phyloP scores from a whole-genome alignment of 2,329 filamentous ascomycete genomes.

The Venturia aucupariae region DNA sequence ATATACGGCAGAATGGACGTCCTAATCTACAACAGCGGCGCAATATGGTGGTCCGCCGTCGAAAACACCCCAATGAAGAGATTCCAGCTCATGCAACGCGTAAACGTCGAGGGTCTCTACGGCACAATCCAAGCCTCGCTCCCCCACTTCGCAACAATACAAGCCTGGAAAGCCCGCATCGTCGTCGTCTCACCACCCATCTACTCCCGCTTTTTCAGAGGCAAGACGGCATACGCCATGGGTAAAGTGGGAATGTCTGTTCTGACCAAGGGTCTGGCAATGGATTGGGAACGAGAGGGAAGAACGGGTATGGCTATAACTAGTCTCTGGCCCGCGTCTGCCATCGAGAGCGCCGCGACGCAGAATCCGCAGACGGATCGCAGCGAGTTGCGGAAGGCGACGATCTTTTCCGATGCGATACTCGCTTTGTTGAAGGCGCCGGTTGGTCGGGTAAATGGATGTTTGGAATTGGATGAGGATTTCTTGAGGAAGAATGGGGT shows the following conservation, averaged over 20 bases:
- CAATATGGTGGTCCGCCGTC: constrained; percentile 76
- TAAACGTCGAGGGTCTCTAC: constrained; percentile 60
- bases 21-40: constrained; percentile 73
- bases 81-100: constrained; percentile 52
- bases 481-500: constrained; percentile 61
- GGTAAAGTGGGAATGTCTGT: constrained; percentile 75
- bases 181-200: constrained; percentile 77
- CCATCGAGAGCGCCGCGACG: constrained; percentile 71
- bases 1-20: constrained; percentile 59
- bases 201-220: constrained; percentile 74
- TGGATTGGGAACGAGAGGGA: constrained; percentile 66
- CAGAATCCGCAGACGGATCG: constrained; percentile 38
- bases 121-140: constrained; percentile 58
- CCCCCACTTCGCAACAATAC: constrained; percentile 51
- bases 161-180: constrained; percentile 51
- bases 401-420: constrained; percentile 73
- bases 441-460: constrained; percentile 55
- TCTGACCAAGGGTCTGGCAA: constrained; percentile 68
- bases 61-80: constrained; percentile 63
- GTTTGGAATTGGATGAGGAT: constrained; percentile 69
- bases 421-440: constrained; percentile 59
- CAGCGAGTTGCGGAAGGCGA: constrained; percentile 56
- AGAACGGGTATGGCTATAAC: constrained; percentile 64
- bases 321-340: constrained; percentile 72
- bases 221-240: constrained; percentile 76